These are phyloP conservation scores for Aspergillus unguis DNA, from an alignment of 2,329 filamentous ascomycete species.

Conservation along the genomic window DNA sequence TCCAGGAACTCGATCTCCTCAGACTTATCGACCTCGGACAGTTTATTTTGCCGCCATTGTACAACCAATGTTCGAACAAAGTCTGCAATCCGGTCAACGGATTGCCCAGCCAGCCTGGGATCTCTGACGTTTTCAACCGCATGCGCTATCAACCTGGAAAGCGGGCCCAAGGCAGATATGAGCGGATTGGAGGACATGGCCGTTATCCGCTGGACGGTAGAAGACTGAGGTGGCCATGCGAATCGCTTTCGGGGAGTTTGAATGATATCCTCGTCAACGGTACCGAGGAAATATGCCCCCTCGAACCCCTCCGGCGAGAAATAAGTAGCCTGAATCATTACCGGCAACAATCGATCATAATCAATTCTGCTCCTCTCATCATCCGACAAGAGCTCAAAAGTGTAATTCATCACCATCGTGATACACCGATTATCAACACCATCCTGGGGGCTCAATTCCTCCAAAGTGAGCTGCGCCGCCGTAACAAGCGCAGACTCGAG, in stretches of 20 bases:
- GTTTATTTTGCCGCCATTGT: constrained; percentile 70
- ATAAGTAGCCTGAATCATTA: constrained; percentile 65
- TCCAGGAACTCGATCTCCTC: constrained; percentile 64
- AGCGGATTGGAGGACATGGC: constrained; percentile 57
- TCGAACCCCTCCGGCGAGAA: constrained; percentile 70
- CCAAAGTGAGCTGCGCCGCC: constrained; percentile 71
- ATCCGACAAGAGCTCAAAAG: constrained; percentile 68
- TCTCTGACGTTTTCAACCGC: constrained; percentile 56
- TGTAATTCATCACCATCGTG: constrained; percentile 70
- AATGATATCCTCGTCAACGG: constrained; percentile 65
- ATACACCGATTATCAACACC: constrained; percentile 54
- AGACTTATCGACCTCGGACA: constrained; percentile 68
- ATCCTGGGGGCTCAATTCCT: constrained; percentile 51
- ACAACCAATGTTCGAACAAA: constrained; percentile 66
- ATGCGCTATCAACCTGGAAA: constrained; percentile 62
- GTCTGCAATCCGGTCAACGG: constrained; percentile 59
- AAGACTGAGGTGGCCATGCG: constrained; percentile 61
- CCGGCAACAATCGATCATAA: constrained; percentile 67
- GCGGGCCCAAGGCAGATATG: constrained; percentile 58
- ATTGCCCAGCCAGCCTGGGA: constrained; percentile 38
- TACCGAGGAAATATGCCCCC: constrained; percentile 69
- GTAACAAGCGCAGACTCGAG: constrained; percentile 71
- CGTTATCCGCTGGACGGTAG: constrained; percentile 57
- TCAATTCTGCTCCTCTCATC: constrained; percentile 58
- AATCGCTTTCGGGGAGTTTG: constrained; percentile 55